Evolutionary conservation across 2,329 filamentous ascomycete genomes (phyloP).

Genomic region (Pseudopyricularia javanii): DNA sequence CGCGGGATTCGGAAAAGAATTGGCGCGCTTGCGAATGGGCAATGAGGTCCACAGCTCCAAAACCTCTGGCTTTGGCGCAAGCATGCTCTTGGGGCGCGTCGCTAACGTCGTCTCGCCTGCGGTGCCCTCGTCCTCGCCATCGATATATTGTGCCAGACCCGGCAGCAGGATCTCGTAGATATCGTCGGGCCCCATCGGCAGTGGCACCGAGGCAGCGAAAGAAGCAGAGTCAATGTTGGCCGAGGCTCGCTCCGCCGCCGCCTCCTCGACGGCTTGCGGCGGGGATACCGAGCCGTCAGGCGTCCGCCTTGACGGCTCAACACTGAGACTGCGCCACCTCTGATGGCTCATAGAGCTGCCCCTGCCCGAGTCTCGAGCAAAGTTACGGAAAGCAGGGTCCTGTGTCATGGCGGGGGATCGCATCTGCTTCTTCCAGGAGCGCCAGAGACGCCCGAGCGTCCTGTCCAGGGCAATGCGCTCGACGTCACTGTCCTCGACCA

Average conservation of each 20-base stretch:
- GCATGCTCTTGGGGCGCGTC: constrained; percentile 34
- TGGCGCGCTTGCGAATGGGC: constrained; percentile 26
- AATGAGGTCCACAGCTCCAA: constrained; percentile 23
- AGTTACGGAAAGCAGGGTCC: constrained; percentile 21
- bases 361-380: constrained; percentile 32
- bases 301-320: constrained; percentile 6
- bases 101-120: constrained; percentile 15
- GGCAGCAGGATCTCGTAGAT: constrained; percentile 72
- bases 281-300: constrained; percentile 2
- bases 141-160: constrained; percentile 48
- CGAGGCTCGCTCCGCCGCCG: constrained; percentile 1
- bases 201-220: constrained; percentile 48
- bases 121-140: constrained; percentile 40
- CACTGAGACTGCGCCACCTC: constrained; percentile 24
- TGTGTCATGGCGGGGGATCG: constrained; percentile 41
- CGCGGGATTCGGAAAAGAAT: constrained; percentile 32
- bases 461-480: constrained; percentile 86
- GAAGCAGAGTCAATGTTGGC: constrained; percentile 20
- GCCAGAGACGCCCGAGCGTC: constrained; percentile 80
- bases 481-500: constrained; percentile 86
- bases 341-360: constrained; percentile 17
- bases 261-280: constrained; percentile 5
- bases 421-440: constrained; percentile 84
- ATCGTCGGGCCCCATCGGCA: constrained; percentile 56
- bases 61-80: constrained; percentile 19